Base-by-base conservation (phyloP, 257 asterid species). In the Haberlea rhodopensis region DNA sequence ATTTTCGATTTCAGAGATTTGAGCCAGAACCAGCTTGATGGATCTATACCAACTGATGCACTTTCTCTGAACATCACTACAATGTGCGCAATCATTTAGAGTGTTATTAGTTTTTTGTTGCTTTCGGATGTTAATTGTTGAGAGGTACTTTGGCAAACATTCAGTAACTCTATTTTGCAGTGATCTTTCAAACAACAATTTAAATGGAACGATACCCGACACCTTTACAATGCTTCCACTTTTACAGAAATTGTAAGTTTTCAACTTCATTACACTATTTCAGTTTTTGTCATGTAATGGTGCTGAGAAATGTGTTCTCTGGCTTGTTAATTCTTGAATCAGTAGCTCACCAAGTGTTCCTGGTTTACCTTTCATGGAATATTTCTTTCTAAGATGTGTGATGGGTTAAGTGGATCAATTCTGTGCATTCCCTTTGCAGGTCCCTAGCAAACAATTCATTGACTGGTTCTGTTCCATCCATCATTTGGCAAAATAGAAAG, bases 401-500 rank as follows among this genome's bases (percentile, higher is more conserved):
- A 32, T 32, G 43, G 2, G 9, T 32, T 32, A 32, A 1, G 15
- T 32, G 9, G 9, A 32, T 32, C 15, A 32, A 9, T 9, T 32
- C 43, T 32, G 43, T 9, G 3, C 43, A 32, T 74, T 61, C 68
- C 29, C 49, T 71, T 66, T 80, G 72, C 97, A 94, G 99, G 78
- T 86, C 88, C 3, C 82, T 94, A 15, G 89, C 84, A 9, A 81
- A 86, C 78, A 94, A 94, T 80, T 71, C 78, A 9, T 64, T 94
- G 80, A 78, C 63, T 67, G 99, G 99, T 75, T 84, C 96, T 61
- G 76, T 94, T 73, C 89, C 95, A 62, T 76, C 97, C 52, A 67
- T 64, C 65, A 80, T 94, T 66, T 94, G 99, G 99, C 85, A 76
- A 74, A 86, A 75, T 64, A 81, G 96, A 78, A 83, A 70, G 65